A percentile compares a stretch with the other conserved stretches of the same genome.
Conservation (phyloP, 805 yeast species). For the Candida germanica region DNA sequence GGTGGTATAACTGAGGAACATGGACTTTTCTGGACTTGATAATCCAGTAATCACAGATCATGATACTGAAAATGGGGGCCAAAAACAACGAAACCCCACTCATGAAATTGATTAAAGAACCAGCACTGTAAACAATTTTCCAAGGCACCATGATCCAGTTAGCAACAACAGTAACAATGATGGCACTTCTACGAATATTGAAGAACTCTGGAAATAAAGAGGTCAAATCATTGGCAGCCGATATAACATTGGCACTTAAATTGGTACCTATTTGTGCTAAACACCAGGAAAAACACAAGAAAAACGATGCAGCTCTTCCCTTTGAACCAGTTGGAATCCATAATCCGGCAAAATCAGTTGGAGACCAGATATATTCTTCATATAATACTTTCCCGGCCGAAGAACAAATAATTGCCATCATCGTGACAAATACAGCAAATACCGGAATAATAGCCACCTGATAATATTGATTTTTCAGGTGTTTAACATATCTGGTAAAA, state of each 20-base stretch:
- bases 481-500: slow-evolving; percentile 35
- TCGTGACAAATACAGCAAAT: slow-evolving; percentile 11
- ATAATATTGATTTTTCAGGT: slow-evolving; percentile 25
- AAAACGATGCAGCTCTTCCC: slow-evolving; percentile 17
- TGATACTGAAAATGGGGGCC: slow-evolving; percentile 12
- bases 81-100: slow-evolving; percentile 16
- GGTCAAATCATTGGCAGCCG: slow-evolving; percentile 15
- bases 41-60: slow-evolving; percentile 13
- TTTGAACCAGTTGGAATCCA: slow-evolving; percentile 22
- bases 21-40: slow-evolving; percentile 14
- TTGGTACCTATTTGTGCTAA: slow-evolving; percentile 15
- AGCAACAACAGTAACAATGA: slow-evolving; percentile 8
- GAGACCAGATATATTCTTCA: slow-evolving; percentile 45
- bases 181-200: slow-evolving; percentile 13
- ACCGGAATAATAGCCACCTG: slow-evolving; percentile 16
- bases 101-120: slow-evolving; percentile 14
- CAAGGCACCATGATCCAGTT: slow-evolving; percentile 16
- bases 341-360: slow-evolving; percentile 35
- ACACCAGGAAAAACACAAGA: slow-evolving; percentile 15
- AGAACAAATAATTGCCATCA: slow-evolving; percentile 28
- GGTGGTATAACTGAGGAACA: slow-evolving; percentile 30
- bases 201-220: slow-evolving; percentile 12
- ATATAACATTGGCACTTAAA: slow-evolving; percentile 13
- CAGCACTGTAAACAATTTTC: slow-evolving; percentile 14
- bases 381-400: slow-evolving; percentile 35